phyloP scores from a whole-genome alignment of 345 rosid genomes.

The Noccaea bulbosa region DNA sequence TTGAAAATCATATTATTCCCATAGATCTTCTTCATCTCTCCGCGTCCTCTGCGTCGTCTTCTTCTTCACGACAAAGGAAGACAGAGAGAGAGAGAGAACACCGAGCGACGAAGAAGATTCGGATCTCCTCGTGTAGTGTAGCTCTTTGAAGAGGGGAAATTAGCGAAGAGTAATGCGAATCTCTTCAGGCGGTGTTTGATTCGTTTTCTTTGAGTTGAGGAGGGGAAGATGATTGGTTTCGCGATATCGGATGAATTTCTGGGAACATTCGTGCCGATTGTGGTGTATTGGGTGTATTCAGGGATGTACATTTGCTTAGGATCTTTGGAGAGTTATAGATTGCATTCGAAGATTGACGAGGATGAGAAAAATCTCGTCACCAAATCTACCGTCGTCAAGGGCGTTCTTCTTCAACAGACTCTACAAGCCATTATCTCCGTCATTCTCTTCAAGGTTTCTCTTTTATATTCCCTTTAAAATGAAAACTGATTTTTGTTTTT shows the following conservation, averaged over 20 bases:
- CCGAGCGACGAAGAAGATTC: constrained; percentile 29
- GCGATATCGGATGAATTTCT: constrained; percentile 72
- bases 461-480: not conserved
- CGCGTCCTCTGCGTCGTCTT: constrained; percentile 15
- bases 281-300: constrained; percentile 84
- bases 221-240: constrained; percentile 47
- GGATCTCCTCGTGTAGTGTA: constrained; percentile 32
- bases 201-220: not conserved
- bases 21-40: constrained; percentile 26
- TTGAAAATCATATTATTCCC: not conserved
- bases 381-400: constrained; percentile 71
- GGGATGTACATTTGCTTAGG: constrained; percentile 69
- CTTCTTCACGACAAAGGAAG: constrained; percentile 20
- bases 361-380: constrained; percentile 84
- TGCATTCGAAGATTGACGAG: constrained; percentile 80
- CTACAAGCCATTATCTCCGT: constrained; percentile 76
- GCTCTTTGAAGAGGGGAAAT: not conserved
- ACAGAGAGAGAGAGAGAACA: constrained; percentile 10
- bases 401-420: constrained; percentile 85
- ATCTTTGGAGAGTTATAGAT: constrained; percentile 61
- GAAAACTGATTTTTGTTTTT: not conserved
- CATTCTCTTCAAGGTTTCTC: constrained; percentile 66
- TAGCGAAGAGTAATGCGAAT: constrained; percentile 34
- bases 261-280: constrained; percentile 76
- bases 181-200: constrained; percentile 34